Evolutionary conservation across 192 early-diverging fungal genomes (phyloP).

Genomic region (Bifiguratus adelaidae): DNA sequence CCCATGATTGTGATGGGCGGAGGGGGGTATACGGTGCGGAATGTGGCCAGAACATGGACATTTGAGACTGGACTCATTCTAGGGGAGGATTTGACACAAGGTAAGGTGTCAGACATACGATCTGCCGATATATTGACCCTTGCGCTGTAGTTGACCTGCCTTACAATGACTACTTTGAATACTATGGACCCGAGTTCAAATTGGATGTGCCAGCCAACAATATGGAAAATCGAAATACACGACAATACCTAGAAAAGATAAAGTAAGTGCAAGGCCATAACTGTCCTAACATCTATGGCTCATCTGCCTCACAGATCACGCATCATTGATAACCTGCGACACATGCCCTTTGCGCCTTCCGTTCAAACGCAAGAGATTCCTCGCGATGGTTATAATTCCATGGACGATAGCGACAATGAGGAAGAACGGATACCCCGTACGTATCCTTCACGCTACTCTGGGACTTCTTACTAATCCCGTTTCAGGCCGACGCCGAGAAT

Average conservation of each 20-base stretch:
- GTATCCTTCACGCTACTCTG: too few relatives aligned
- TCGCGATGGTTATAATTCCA: too few relatives aligned
- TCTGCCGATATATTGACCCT: neutral
- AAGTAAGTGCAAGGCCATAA: conserved; percentile 20
- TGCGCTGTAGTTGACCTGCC: conserved; percentile 51
- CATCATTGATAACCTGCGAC: conserved; percentile 51
- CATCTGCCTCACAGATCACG: conserved; percentile 17
- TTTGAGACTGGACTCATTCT: conserved; percentile 87
- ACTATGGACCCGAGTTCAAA: conserved; percentile 84
- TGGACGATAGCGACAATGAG: too few relatives aligned
- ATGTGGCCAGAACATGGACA: conserved; percentile 89
- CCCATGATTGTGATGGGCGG: conserved; percentile 92
- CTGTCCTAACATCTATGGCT: neutral
- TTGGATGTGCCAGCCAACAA: conserved; percentile 79
- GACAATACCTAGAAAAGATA: conserved; percentile 73
- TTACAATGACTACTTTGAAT: conserved; percentile 78
- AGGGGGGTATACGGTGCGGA: conserved; percentile 95
- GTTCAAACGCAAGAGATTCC: conserved; percentile 81
- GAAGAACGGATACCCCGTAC: too few relatives aligned
- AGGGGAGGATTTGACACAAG: conserved; percentile 42
- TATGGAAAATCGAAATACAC: conserved; percentile 79
- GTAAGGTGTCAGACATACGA: conserved; percentile 10
- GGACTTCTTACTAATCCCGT: too few relatives aligned
- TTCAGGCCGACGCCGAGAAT: too few relatives aligned
- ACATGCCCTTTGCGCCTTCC: conserved; percentile 62